Percentiles rank a stretch among this genome's conserved stretches.
These are phyloP conservation scores for Saturnispora sekii DNA, from an alignment of 805 yeast species.

Conservation along the genomic window DNA sequence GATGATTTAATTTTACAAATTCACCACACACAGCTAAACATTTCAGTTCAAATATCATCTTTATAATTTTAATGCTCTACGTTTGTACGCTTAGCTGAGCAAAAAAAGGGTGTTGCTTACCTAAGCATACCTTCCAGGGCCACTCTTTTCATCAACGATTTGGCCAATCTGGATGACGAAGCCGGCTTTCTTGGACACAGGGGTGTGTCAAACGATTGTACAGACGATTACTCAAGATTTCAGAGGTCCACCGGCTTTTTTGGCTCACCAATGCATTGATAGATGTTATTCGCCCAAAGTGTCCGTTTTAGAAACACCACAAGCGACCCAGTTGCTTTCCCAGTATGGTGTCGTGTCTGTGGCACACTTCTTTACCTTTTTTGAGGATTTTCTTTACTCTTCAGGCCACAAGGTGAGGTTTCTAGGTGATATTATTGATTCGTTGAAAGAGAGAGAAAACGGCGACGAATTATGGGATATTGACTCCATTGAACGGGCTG, in stretches of 20 bases:
- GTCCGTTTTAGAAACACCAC: conserved; percentile 21
- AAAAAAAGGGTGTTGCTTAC: no score
- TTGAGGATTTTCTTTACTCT: conserved; percentile 13
- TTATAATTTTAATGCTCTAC: no score
- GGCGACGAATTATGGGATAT: background rate
- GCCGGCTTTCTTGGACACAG: background rate
- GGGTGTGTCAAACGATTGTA: background rate
- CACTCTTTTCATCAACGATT: no score
- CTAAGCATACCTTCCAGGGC: no score
- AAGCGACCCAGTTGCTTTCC: conserved; percentile 13
- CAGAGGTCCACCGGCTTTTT: conserved; percentile 22
- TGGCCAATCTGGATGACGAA: background rate
- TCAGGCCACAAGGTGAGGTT: conserved; percentile 6
- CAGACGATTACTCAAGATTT: conserved; percentile 16
- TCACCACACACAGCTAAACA: background rate
- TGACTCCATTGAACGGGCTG: background rate
- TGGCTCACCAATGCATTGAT: conserved; percentile 21
- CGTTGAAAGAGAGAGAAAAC: background rate
- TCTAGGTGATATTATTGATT: conserved; percentile 4
- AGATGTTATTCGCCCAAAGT: conserved; percentile 26
- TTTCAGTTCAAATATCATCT: background rate
- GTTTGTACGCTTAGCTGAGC: no score
- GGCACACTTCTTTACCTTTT: conserved; percentile 18
- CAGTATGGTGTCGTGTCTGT: conserved; percentile 2
- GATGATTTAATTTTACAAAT: background rate